Evolutionary conservation across 441 rosid species (phyloP).

Genomic region (Raphanus hybrid): DNA sequence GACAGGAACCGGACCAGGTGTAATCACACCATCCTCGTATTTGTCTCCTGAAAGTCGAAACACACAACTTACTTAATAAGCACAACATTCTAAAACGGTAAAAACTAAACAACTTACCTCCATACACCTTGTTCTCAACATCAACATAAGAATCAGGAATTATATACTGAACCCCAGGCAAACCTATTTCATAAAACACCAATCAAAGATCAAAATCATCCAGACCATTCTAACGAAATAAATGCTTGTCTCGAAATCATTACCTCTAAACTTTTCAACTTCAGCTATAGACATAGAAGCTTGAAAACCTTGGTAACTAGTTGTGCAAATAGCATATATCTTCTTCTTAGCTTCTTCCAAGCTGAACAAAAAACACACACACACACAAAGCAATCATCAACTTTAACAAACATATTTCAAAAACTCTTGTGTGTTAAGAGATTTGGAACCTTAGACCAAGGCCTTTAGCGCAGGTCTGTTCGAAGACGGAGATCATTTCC

Average conservation of each 20-base stretch:
- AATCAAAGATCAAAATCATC: background rate
- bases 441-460: conserved; percentile 48
- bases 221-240: too few relatives aligned
- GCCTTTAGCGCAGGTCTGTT: conserved; percentile 59
- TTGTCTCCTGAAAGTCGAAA: conserved; percentile 65
- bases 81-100: background rate
- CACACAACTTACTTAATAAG: background rate
- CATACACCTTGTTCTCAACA: conserved; percentile 80
- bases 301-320: conserved; percentile 90
- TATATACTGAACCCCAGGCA: conserved; percentile 80
- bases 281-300: conserved; percentile 80
- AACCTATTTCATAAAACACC: conserved; percentile 47
- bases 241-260: background rate
- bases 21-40: conserved; percentile 80
- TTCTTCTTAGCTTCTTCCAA: conserved; percentile 83
- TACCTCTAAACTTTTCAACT: conserved; percentile 70
- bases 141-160: conserved; percentile 92
- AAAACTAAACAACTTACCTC: conserved; percentile 56
- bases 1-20: conserved; percentile 76
- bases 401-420: background rate
- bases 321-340: conserved; percentile 91
- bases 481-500: conserved; percentile 73
- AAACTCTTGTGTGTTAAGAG: conserved; percentile 4
- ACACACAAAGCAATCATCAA: background rate
- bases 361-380: conserved; percentile 42